Evolutionary conservation across 495 filamentous ascomycete species (phyloP), one percentile per base, ranked within the genome.

Genomic region (Aspergillus biplanus): DNA sequence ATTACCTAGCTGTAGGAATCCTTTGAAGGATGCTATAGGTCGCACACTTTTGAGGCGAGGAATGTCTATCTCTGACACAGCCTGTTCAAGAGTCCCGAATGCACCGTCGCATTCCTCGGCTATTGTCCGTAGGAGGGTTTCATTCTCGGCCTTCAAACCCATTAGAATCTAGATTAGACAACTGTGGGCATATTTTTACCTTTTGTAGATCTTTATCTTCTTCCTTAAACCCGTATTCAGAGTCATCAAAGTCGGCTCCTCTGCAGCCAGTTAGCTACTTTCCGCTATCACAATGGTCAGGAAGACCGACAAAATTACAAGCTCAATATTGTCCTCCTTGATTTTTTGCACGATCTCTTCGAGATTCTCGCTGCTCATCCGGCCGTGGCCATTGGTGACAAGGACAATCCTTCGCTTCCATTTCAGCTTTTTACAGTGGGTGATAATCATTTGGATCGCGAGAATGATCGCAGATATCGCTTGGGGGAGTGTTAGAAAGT

Each of bases 191-290:
- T 46, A 7, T 0, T 18, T 49, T 34, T 66, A 87, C 85, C 82
- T 97, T 97, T 59, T 71, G 62, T 4, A 67, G 61, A 54, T 85
- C 79, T 74, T 99, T 99, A 66, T 90, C 86, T 74, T 99, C 94
- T 79, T 99, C 94, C 73, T 94, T 96, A 69, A 91, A 89, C 33
- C 93, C 93, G 69, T 87, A 97, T 34, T 97, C 93, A 5, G 87
- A 70, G 77, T 97, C 96, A 67, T 99, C 93, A 72, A 98, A 98
- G 75, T 99, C 95, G 32, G 93, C 84, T 7, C 95, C 95, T 56
- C 92, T 96, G 64, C n/a, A 33, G 12, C 49, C 49, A n/a, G 58
- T 82, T 71, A 83, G 72, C 21, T 42, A 18, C 53, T 34, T 15
- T 6, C n/a, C 27, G 8, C 12, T 33, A 9, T 53, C 21, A 9